A percentile compares a stretch with the other conserved stretches of the same genome.
Evolutionary conservation across 345 rosid species (phyloP).

Genomic region (Mallotus nudiflorus): DNA sequence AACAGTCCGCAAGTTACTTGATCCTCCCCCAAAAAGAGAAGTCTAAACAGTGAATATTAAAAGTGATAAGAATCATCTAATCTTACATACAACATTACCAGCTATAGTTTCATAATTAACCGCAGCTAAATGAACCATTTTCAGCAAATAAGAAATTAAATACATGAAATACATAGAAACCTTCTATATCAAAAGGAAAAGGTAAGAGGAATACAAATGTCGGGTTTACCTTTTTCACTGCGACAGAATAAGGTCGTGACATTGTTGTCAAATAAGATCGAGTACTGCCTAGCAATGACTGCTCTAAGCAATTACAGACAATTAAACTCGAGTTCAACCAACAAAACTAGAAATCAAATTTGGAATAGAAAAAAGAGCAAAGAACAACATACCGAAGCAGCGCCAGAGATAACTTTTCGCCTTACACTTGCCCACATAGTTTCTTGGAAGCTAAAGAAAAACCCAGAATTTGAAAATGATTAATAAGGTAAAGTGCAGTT

Average conservation of each 20-base stretch:
- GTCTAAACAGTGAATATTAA: constrained; percentile 18
- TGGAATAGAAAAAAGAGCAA: neutral
- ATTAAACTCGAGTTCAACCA: neutral
- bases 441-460: neutral
- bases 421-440: constrained; percentile 37
- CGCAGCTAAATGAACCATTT: no score
- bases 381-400: constrained; percentile 30
- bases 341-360: neutral
- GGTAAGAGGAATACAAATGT: neutral
- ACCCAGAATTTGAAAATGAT: neutral
- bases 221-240: constrained; percentile 22
- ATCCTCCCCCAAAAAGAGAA: constrained; percentile 27
- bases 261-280: constrained; percentile 11
- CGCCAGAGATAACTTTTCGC: constrained; percentile 24
- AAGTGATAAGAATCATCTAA: neutral
- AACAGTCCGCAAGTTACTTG: constrained; percentile 13
- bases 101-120: neutral
- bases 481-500: neutral
- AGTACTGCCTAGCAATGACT: constrained; percentile 24
- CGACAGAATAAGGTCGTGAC: constrained; percentile 23
- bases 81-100: neutral
- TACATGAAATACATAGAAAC: no score
- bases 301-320: neutral
- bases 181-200: neutral
- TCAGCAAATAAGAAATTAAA: no score